Evolutionary conservation across 371 early-diverging fungal genomes (phyloP).

Genomic region (Circinella minor): DNA sequence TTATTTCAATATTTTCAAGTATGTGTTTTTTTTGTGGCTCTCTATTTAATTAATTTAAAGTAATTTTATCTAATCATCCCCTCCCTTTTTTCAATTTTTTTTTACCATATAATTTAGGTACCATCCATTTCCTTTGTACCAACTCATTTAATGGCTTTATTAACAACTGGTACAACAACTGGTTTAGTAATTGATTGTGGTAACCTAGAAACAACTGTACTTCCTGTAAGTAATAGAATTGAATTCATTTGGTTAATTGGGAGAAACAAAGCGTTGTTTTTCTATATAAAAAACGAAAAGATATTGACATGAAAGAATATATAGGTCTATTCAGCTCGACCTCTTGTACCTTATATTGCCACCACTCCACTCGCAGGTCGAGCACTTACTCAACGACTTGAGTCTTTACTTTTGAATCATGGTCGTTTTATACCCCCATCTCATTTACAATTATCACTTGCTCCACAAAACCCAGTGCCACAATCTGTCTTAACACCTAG

Average conservation of each 20-base stretch:
- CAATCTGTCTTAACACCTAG: conserved; percentile 45
- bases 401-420: conserved; percentile 59
- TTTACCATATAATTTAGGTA: conserved; percentile 40
- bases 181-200: conserved; percentile 90
- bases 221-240: conserved; percentile 69
- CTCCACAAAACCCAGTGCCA: conserved; percentile 51
- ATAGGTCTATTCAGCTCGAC: conserved; percentile 80
- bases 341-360: conserved; percentile 69
- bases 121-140: conserved; percentile 87
- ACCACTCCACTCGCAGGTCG: conserved; percentile 80
- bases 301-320: background rate
- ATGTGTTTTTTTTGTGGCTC: background rate
- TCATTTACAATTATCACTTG: conserved; percentile 47
- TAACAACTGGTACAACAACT: conserved; percentile 79
- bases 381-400: conserved; percentile 63
- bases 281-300: too few species aligned
- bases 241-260: too few species aligned
- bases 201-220: conserved; percentile 71
- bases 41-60: background rate
- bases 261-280: too few species aligned
- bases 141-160: conserved; percentile 70
- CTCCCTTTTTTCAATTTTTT: too few species aligned
- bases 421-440: conserved; percentile 55
- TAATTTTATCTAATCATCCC: background rate
- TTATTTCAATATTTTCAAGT: conserved; percentile 83